Evolutionary conservation across 768 basidiomycete genomes (phyloP).

Genomic region (Terana coerulea): DNA sequence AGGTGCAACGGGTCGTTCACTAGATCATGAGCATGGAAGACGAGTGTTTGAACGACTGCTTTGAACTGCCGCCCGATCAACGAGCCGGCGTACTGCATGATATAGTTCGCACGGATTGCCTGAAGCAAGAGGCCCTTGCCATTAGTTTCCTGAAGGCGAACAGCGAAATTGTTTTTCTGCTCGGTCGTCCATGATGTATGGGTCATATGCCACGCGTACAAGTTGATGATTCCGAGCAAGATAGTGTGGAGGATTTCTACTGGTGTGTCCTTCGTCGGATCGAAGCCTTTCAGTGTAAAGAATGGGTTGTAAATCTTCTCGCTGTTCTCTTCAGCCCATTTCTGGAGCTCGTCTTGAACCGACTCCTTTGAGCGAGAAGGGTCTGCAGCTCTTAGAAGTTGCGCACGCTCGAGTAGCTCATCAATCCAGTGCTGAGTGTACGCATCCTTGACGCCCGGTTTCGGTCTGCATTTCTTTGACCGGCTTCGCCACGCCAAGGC

Average conservation of each 20-base stretch:
- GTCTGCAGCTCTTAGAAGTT: neutral
- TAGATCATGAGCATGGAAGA: slow-evolving; percentile 31
- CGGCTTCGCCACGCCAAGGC: slow-evolving; percentile 1
- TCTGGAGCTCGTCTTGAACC: neutral
- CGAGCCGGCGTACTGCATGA: slow-evolving; percentile 40
- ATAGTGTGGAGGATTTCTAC: slow-evolving; percentile 44
- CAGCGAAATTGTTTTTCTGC: slow-evolving; percentile 25
- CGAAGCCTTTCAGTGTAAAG: slow-evolving; percentile 15
- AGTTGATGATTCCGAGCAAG: slow-evolving; percentile 39
- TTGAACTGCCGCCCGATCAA: slow-evolving; percentile 43
- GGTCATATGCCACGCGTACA: slow-evolving; percentile 37
- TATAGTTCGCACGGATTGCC: slow-evolving; percentile 36
- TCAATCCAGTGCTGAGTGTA: slow-evolving; percentile 17
- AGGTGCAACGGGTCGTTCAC: slow-evolving; percentile 10
- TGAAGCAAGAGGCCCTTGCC: slow-evolving; percentile 24
- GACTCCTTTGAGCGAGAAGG: neutral
- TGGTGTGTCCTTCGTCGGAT: slow-evolving; percentile 24
- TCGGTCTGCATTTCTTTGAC: slow-evolving; percentile 14
- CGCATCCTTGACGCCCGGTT: slow-evolving; percentile 21
- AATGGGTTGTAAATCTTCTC: neutral
- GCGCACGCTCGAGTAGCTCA: slow-evolving; percentile 12
- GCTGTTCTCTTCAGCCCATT: neutral
- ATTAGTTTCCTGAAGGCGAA: slow-evolving; percentile 31
- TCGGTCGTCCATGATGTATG: slow-evolving; percentile 28
- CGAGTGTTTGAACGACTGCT: slow-evolving; percentile 31